These are phyloP conservation scores for Brassica balearica DNA, from an alignment of 441 rosid species.

Conservation along the genomic window DNA sequence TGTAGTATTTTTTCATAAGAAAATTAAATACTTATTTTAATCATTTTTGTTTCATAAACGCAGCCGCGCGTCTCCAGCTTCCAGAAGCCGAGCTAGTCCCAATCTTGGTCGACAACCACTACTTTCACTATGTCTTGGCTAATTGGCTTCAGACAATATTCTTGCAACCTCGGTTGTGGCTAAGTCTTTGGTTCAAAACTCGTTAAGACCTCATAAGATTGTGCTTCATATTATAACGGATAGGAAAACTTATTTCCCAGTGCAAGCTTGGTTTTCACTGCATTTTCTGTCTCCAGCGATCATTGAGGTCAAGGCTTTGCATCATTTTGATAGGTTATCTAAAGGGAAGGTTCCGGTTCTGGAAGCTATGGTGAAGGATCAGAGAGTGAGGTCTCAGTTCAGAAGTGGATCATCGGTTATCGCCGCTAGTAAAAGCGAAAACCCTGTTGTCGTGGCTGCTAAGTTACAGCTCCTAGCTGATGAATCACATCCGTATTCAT, in stretches of 20 bases:
- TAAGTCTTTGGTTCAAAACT: constrained; percentile 68
- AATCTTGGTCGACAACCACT: constrained; percentile 74
- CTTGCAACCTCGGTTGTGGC: constrained; percentile 94
- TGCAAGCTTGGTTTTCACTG: constrained; percentile 99
- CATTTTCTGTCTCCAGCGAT: constrained; percentile 81
- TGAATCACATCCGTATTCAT: constrained; percentile 94
- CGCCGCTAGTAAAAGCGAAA: constrained; percentile 68
- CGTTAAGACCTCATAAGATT: constrained; percentile 63
- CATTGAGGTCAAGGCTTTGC: constrained; percentile 93
- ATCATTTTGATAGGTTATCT: constrained; percentile 93
- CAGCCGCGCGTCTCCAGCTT: constrained; percentile 95
- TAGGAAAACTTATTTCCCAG: constrained; percentile 86
- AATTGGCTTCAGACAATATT: constrained; percentile 93
- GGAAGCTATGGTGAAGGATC: constrained; percentile 98
- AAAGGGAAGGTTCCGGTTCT: constrained; percentile 92
- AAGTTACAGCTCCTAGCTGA: constrained; percentile 94
- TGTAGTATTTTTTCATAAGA: too few species aligned
- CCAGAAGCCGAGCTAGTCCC: constrained; percentile 86
- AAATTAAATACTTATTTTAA: too few species aligned
- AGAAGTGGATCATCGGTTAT: constrained; percentile 94
- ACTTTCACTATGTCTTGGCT: constrained; percentile 81
- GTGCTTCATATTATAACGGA: constrained; percentile 94
- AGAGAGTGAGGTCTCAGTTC: constrained; percentile 77
- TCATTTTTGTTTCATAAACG: too few species aligned
- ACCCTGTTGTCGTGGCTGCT: constrained; percentile 78